Percentiles rank a stretch among this genome's conserved stretches.
Conservation (phyloP, 139 green algal species). For the Penium margaritaceum region DNA sequence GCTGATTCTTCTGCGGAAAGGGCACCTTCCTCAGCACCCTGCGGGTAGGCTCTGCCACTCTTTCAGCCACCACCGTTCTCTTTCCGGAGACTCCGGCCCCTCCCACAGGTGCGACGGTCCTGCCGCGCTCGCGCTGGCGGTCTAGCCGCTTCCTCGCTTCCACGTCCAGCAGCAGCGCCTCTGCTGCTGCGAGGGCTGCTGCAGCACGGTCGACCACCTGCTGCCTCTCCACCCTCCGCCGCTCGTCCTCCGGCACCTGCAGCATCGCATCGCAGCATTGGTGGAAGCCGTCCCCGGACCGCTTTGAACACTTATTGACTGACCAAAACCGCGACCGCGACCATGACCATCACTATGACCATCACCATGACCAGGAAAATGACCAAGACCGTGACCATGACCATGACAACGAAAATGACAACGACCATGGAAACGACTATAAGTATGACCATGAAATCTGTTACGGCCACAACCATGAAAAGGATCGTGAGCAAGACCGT, state of each 20-base stretch:
- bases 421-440: neutral
- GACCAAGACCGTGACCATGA: no score
- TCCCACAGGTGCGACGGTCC: neutral
- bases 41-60: neutral
- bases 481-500: no score
- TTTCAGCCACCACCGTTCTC: neutral
- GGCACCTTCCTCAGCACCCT: neutral
- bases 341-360: no score
- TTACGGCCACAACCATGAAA: no score
- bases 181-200: constrained; percentile 23
- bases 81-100: neutral
- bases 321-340: neutral
- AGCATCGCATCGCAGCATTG: neutral
- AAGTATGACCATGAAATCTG: no score
- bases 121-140: neutral
- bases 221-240: constrained; percentile 11
- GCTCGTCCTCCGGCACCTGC: constrained; percentile 18
- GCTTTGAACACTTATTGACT: neutral
- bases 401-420: no score
- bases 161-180: constrained; percentile 24
- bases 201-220: constrained; percentile 22
- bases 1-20: neutral
- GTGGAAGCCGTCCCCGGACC: neutral
- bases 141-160: constrained; percentile 5
- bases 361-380: no score